Base-by-base conservation (phyloP, 2,329 filamentous ascomycete species). In the Colletotrichum horii region DNA sequence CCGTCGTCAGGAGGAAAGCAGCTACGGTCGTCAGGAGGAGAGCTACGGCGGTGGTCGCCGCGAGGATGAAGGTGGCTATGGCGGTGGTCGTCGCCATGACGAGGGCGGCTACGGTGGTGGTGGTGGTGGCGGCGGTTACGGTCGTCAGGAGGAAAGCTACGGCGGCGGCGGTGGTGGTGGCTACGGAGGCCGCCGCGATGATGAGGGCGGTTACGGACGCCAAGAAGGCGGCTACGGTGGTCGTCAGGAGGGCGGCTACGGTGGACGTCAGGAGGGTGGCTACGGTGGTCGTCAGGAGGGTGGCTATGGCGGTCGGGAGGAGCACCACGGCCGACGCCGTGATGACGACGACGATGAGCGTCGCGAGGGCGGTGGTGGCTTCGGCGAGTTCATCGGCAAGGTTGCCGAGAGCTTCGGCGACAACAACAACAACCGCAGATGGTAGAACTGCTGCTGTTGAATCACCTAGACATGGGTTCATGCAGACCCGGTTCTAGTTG, bases 51-150 rank as follows among this genome's bases (percentile, higher is more conserved):
- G 79, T 24, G 76, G 80, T 6, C 77, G 78, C 68, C 77, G 81
- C 61, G 22, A 77, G 79, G 62, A 77, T 79, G 14, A 79, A 80
- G 36, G 80, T 77, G 22, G 76, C 28, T 78, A 79, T 71, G 78
- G 82, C 28, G 80, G 78, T 19, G 71, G 81, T 7, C 78, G 80
- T 14, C 75, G 79, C 34, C 72, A 79, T 32, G 77, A 76, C 70
- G 56, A 74, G 68, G 62, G 62, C 22, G 34, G 65, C 65, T 67
- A 67, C 11, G 62, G 62, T 34, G 60, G 65, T 14, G 69, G 71
- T 22, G 66, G 65, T 36, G 66, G 67, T 28, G 28, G 28, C 7
- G 26, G 26, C 7, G 26, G 26, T 7, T 28, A 28, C 28, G 28
- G 28, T n/a, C 71, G 76, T 24, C 70, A 77, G 24, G 74, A 78